Percentiles rank a stretch among this genome's conserved stretches.
Conservation (phyloP, 805 yeast genomes). For the Yamadazyma scolyti region DNA sequence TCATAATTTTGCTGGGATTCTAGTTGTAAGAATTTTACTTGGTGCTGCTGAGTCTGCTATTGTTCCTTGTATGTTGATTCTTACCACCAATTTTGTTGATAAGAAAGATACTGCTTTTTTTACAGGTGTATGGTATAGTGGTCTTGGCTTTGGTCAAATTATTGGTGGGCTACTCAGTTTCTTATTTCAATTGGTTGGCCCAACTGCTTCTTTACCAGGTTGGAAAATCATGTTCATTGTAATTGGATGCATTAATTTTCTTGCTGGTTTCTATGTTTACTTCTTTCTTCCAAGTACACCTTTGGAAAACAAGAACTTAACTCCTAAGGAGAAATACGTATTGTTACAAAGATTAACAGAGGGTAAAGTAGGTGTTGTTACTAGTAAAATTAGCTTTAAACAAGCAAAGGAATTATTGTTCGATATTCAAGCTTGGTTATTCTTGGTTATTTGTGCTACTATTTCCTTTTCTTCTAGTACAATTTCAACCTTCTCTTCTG, state of each 20-base stretch:
- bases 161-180: slow-evolving; percentile 17
- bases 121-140: slow-evolving; percentile 21
- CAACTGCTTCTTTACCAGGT: slow-evolving; percentile 11
- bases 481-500: slow-evolving; percentile 16
- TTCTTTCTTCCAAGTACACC: slow-evolving; percentile 17
- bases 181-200: slow-evolving; percentile 14
- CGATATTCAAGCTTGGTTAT: slow-evolving; percentile 18
- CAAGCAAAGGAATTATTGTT: slow-evolving; percentile 14
- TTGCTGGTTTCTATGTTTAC: slow-evolving; percentile 13
- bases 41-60: slow-evolving; percentile 21
- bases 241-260: slow-evolving; percentile 15
- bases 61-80: slow-evolving; percentile 19
- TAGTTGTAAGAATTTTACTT: slow-evolving; percentile 15
- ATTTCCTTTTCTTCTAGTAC: slow-evolving; percentile 19
- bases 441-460: slow-evolving; percentile 14
- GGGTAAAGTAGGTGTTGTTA: slow-evolving; percentile 15
- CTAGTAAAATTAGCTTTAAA: slow-evolving; percentile 10
- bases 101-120: slow-evolving; percentile 17
- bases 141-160: slow-evolving; percentile 19
- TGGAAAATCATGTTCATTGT: slow-evolving; percentile 19
- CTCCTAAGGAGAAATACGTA: slow-evolving; percentile 16
- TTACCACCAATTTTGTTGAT: slow-evolving; percentile 21
- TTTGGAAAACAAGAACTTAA: slow-evolving; percentile 12
- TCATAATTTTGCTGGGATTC: slow-evolving; percentile 22
- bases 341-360: slow-evolving; percentile 13